These are phyloP conservation scores for Daldinia sp. DNA, from an alignment of 2,329 filamentous ascomycete genomes.

Conservation along the genomic window DNA sequence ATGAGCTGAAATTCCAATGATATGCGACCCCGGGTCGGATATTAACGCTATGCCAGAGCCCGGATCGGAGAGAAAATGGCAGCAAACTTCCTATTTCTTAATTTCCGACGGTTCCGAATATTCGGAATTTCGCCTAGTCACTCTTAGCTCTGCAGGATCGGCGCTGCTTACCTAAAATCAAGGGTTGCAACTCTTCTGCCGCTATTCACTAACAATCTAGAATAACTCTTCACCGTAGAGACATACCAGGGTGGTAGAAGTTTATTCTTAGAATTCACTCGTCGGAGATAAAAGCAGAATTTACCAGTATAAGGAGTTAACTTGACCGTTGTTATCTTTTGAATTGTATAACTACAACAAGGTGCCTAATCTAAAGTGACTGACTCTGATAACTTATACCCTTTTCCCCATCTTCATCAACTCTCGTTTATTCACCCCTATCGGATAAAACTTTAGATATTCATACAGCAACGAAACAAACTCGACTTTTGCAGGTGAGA, in stretches of 20 bases:
- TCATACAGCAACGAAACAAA: slow-evolving; percentile 3
- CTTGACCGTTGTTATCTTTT: too few relatives aligned
- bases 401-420: not conserved
- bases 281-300: too few relatives aligned
- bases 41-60: not conserved
- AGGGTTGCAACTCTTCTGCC: not conserved
- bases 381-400: not conserved
- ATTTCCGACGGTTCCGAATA: not conserved
- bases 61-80: not conserved
- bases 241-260: too few relatives aligned
- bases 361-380: too few relatives aligned
- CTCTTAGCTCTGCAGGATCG: not conserved
- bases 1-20: not conserved
- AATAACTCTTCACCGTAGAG: too few relatives aligned
- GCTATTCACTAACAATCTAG: not conserved
- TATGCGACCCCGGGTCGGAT: not conserved
- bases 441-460: not conserved
- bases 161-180: not conserved
- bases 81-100: not conserved
- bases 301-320: too few relatives aligned
- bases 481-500: not conserved
- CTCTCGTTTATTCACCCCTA: not conserved
- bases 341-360: too few relatives aligned
- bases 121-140: not conserved
- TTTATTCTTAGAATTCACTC: too few relatives aligned